Conservation (phyloP, 768 basidiomycete species). For the Kwoniella europaea region DNA sequence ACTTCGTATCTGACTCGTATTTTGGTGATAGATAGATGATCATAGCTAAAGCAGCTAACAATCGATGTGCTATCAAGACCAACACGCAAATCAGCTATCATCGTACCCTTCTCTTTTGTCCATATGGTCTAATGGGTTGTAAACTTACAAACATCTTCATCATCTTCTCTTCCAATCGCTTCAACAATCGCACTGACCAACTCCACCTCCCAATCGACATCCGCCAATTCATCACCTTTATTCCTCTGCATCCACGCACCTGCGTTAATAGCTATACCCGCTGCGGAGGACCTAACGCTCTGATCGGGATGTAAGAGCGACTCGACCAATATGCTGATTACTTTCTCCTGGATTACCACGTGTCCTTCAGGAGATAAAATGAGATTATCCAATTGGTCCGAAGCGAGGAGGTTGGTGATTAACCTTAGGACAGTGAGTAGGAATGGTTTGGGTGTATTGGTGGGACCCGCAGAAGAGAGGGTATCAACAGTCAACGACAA, state of each 20-base stretch:
- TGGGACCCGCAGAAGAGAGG: constrained; percentile 2
- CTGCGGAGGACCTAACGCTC: constrained; percentile 74
- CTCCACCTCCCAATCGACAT: constrained; percentile 86
- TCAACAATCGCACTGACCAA: constrained; percentile 81
- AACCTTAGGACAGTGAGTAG: constrained; percentile 56
- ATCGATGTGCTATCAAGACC: constrained; percentile 69
- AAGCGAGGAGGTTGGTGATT: constrained; percentile 54
- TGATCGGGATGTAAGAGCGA: constrained; percentile 72
- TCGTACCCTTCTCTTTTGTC: too few species aligned
- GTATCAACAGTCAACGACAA: constrained; percentile 31
- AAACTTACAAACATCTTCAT: constrained; percentile 78
- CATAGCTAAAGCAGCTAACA: constrained; percentile 77
- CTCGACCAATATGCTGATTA: constrained; percentile 69
- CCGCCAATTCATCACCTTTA: constrained; percentile 61
- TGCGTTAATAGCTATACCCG: constrained; percentile 79
- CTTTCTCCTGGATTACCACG: constrained; percentile 35
- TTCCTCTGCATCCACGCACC: constrained; percentile 68
- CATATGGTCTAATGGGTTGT: background rate
- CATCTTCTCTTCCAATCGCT: constrained; percentile 73
- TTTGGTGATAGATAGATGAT: constrained; percentile 76
- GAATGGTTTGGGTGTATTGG: constrained; percentile 48
- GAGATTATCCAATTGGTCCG: constrained; percentile 39
- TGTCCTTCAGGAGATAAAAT: constrained; percentile 28
- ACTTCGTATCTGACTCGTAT: constrained; percentile 64
- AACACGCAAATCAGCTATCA: background rate